Evolutionary conservation across 352 stramenopile genomes (phyloP), one percentile per base, ranked within the genome.

Genomic region (Globisporangium perplexum): DNA sequence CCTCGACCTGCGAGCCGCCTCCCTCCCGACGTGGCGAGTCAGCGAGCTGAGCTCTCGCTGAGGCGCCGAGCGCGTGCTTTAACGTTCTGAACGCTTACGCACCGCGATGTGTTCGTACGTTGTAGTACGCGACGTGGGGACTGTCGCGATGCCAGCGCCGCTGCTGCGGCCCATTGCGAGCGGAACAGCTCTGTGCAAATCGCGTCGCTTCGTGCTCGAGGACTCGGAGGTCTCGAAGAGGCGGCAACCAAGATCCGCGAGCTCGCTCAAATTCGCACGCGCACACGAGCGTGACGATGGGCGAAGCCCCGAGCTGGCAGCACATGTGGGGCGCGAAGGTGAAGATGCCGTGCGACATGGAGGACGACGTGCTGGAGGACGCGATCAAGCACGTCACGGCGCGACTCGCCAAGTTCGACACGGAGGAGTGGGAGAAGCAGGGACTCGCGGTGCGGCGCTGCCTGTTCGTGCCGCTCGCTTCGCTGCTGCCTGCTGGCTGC

Each of bases 241-340:
- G 36, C 54, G 47, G 23, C 35, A 35, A 33, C 31, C 33, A 39
- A 39, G 33, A 11, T 17, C 33, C 33, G 12, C 4, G 33, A 39
- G 33, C 33, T 17, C 33, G n/a, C n/a, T n/a, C n/a, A n/a, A n/a
- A n/a, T n/a, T n/a, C 33, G 8, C 12, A 12, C 10, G 3, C 3
- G 12, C 33, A 5, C 33, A 39, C 33, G 33, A 39, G 33, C 33
- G 14, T 12, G 33, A 56, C 8, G 1, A 93, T 89, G 77, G 73
- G 76, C 23, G 79, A 93, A 47, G 80, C 77, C 17, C 80, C 80
- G 41, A 91, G 77, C 38, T 94, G 83, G 84, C 80, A 90, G 58
- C 72, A 92, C 68, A 93, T 93, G 84, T 94, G 83, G 80, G 83
- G 83, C 23, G 77, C 83, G 45, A 89, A 88, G 54, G 83, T 94